phyloP scores from a whole-genome alignment of 2,329 filamentous ascomycete genomes.

The Cercospora zeae-maydis region DNA sequence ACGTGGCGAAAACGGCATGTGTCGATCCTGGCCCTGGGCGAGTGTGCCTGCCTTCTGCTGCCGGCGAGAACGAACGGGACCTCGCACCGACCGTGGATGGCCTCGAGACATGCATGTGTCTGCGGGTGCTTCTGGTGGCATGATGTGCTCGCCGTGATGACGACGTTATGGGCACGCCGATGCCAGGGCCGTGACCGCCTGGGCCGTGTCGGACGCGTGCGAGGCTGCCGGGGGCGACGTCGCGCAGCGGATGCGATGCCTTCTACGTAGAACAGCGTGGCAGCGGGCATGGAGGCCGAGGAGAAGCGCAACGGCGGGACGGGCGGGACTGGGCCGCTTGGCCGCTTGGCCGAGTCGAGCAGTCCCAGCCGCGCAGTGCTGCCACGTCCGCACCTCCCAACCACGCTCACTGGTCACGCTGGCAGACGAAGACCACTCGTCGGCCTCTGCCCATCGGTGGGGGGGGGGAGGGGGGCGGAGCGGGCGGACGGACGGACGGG shows the following conservation, averaged over 20 bases:
- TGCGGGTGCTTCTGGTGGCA: no score
- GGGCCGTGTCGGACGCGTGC: background rate
- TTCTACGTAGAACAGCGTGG: background rate
- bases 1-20: background rate
- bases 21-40: background rate
- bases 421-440: background rate
- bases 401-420: background rate
- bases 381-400: background rate
- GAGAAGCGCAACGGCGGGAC: background rate
- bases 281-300: background rate
- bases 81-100: no score
- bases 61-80: no score
- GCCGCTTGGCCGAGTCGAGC: background rate
- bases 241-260: background rate
- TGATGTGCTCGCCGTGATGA: no score
- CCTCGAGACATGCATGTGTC: no score
- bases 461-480: background rate
- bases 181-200: no score
- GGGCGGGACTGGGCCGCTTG: no score
- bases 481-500: background rate
- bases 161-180: no score
- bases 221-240: background rate
- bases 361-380: background rate
- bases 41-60: no score
- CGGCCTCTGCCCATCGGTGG: background rate